Evolutionary conservation across 768 basidiomycete species (phyloP), one percentile per base, ranked within the genome.

Genomic region (Pleurotus sapidus): DNA sequence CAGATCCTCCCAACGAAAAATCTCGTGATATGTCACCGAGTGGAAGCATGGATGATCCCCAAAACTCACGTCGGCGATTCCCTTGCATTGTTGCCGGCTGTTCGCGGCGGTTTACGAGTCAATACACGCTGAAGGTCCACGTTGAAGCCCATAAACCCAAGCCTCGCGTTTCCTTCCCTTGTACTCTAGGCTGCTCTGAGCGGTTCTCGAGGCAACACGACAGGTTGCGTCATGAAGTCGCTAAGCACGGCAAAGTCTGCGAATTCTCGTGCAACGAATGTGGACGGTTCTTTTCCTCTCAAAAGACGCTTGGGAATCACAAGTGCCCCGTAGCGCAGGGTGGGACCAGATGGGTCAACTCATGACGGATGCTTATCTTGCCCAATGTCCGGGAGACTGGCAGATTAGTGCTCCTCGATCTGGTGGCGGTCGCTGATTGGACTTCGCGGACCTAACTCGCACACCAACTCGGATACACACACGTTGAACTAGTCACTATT

Each of bases 131-230:
- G 17, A 77, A 78, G 58, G 80, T 81, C 38, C 82, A 84, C 62
- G 76, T 80, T 77, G 77, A 79, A 55, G 78, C 81, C 0, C 82
- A 84, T 64, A 79, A 77, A 60, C 79, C 78, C 15, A 82, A 82
- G 60, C 78, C 77, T 5, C 75, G 77, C 27, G 69, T 72, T 0
- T 69, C 75, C 1, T 81, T 79, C 61, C 77, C 76, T 15, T 83
- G 82, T 63, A 80, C 79, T 5, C 70, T 77, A n/a, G 82, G 82
- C 12, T 84, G 82, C 63, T 69, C 72, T 5, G 81, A 83, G 65
- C 72, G 72, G 8, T 84, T 84, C 66, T 83, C 81, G 30, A 69
- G 82, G 49, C 81, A 82, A 57, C 82, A 84, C 60, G 82, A 84
- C 59, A 70, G 81, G 34, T 73, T 84, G 11, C 75, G 82, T 54